Conservation (phyloP, 2,329 filamentous ascomycete species). For the Penicillium sp. region DNA sequence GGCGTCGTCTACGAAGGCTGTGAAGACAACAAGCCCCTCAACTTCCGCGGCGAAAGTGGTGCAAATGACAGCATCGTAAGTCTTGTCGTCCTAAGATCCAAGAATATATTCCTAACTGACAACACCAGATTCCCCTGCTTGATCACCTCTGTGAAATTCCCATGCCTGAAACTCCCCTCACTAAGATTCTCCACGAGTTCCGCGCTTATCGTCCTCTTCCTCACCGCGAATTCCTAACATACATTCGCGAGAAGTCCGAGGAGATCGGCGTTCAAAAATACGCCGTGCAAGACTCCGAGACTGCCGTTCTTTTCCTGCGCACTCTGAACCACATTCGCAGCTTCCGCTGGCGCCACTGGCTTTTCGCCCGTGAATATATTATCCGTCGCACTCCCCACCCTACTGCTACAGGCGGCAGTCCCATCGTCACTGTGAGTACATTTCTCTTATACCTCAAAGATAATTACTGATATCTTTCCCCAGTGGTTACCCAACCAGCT, state of each 20-base stretch:
- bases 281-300: constrained; percentile 40
- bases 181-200: constrained; percentile 85
- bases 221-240: constrained; percentile 80
- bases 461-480: neutral
- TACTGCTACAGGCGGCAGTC: constrained; percentile 52
- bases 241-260: constrained; percentile 61
- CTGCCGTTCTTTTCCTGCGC: constrained; percentile 47
- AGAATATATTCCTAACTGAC: neutral
- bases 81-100: neutral
- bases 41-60: constrained; percentile 88
- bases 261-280: constrained; percentile 46
- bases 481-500: constrained; percentile 53
- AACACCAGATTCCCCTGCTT: constrained; percentile 70
- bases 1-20: constrained; percentile 89
- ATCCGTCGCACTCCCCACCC: constrained; percentile 49
- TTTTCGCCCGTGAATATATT: constrained; percentile 53
- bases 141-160: constrained; percentile 83
- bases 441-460: neutral
- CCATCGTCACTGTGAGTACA: constrained; percentile 48
- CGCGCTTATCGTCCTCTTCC: constrained; percentile 85
- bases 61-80: constrained; percentile 87
- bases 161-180: constrained; percentile 88
- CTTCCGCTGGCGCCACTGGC: constrained; percentile 54
- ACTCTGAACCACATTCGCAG: constrained; percentile 51
- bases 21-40: constrained; percentile 68